Evolutionary conservation across 257 asterid species (phyloP), one percentile per base, ranked within the genome.

Genomic region (Lavandula angustifolia): DNA sequence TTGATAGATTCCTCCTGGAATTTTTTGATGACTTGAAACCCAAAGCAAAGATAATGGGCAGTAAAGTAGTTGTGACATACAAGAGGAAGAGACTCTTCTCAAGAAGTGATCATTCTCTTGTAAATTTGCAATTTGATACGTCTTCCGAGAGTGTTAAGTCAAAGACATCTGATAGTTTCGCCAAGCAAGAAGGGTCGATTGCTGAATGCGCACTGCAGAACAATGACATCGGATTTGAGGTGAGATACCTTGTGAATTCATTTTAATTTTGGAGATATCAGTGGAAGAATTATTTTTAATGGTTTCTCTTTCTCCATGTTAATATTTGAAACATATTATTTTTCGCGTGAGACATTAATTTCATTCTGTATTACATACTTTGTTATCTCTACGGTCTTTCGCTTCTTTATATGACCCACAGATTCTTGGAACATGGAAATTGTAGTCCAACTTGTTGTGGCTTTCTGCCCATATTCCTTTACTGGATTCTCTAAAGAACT

Each of bases 31-130:
- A 18, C 31, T 34, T 31, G 50, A 27, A 34, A 27, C 31, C 67
- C 56, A 29, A 13, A 34, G 67, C 62, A 55, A 40, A 65, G 63
- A 80, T 71, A 78, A 76, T 80, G 86, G 82, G 76, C 27, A 72
- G 78, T 57, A 79, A 80, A 62, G 74, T 77, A 67, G 69, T 85
- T 70, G 43, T 88, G 67, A 88, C 96, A 17, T 88, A 88, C 81
- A 85, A 82, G 80, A 74, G 95, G 64, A 82, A 74, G 78, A 72
- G 89, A 61, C 74, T 60, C 11, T 75, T 79, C 44, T 64, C 76
- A 12, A 66, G 80, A 64, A 65, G 65, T 14, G 79, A 70, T 52
- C 62, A 54, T 75, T 54, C 65, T 58, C 66, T 11, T 55, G 16
- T 55, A 68, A 58, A 67, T 71, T 69, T 65, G 55, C 54, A 48